Conservation (phyloP, 148 eudicot species). For the Camellia japonica region DNA sequence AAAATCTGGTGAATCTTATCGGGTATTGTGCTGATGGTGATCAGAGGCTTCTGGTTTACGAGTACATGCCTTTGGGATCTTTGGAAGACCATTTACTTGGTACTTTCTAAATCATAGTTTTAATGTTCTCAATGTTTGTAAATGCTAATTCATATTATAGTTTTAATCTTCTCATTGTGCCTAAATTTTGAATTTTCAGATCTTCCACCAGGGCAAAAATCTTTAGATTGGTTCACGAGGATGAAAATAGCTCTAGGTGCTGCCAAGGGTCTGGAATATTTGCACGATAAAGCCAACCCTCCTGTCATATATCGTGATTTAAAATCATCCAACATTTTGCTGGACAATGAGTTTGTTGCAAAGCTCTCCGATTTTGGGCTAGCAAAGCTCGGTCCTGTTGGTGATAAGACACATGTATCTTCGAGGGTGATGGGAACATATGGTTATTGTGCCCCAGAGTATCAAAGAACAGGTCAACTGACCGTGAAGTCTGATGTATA, state of each 20-base stretch:
- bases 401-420: conserved; percentile 47
- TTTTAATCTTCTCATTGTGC: neutral
- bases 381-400: conserved; percentile 53
- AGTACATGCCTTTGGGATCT: conserved; percentile 57
- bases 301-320: conserved; percentile 61
- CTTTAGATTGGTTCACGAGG: conserved; percentile 52
- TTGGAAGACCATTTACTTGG: conserved; percentile 65
- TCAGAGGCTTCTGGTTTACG: conserved; percentile 66
- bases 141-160: neutral
- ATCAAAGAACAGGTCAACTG: conserved; percentile 48
- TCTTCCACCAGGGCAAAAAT: conserved; percentile 22
- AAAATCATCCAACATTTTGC: conserved; percentile 56
- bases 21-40: conserved; percentile 77
- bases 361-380: conserved; percentile 70
- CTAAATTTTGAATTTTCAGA: conserved; percentile 27
- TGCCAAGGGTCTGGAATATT: conserved; percentile 57
- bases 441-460: conserved; percentile 70
- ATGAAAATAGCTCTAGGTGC: conserved; percentile 54
- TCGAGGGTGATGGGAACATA: conserved; percentile 52
- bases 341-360: conserved; percentile 48
- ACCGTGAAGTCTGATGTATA: conserved; percentile 59
- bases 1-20: conserved; percentile 58
- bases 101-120: conserved; percentile 15
- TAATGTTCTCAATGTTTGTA: neutral
- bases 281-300: conserved; percentile 53